Conservation (phyloP, 139 green algal genomes). For the Diplosphaera chodatii region DNA sequence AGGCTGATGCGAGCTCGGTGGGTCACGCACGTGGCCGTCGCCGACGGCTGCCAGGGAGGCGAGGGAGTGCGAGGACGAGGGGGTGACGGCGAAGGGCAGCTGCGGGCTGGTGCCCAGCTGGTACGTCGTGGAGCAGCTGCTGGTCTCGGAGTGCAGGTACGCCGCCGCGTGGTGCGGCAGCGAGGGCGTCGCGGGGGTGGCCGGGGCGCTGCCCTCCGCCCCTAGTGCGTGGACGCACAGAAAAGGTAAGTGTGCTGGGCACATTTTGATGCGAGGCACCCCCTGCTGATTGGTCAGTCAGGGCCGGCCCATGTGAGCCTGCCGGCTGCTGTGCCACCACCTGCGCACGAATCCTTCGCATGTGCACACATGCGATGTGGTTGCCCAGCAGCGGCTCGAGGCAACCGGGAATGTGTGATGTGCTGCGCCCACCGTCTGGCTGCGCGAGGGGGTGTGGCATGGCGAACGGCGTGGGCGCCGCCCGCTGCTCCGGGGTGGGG, state of each 20-base stretch:
- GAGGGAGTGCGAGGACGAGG: conserved; percentile 44
- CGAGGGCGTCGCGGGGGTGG: background rate
- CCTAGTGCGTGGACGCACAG: no score
- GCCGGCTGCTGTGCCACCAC: no score
- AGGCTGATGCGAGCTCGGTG: background rate
- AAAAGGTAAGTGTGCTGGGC: no score
- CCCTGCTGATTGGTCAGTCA: no score
- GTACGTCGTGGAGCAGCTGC: conserved; percentile 22
- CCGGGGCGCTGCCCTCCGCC: background rate
- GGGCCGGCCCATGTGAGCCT: no score
- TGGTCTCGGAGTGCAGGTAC: background rate
- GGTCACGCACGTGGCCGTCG: no score
- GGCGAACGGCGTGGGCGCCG: background rate
- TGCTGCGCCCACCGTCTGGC: background rate
- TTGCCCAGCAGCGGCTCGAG: no score
- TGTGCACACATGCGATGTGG: no score
- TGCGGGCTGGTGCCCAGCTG: conserved; percentile 49
- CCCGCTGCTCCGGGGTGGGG: background rate
- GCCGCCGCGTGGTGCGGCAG: background rate
- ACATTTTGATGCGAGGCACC: no score
- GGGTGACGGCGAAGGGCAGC: conserved; percentile 75
- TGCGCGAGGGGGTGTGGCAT: background rate
- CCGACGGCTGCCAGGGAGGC: conserved; percentile 2
- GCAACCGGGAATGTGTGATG: no score
- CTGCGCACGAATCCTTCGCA: no score